Base-by-base conservation (phyloP, 1,284 basidiomycete species). In the Ustilago esculenta region DNA sequence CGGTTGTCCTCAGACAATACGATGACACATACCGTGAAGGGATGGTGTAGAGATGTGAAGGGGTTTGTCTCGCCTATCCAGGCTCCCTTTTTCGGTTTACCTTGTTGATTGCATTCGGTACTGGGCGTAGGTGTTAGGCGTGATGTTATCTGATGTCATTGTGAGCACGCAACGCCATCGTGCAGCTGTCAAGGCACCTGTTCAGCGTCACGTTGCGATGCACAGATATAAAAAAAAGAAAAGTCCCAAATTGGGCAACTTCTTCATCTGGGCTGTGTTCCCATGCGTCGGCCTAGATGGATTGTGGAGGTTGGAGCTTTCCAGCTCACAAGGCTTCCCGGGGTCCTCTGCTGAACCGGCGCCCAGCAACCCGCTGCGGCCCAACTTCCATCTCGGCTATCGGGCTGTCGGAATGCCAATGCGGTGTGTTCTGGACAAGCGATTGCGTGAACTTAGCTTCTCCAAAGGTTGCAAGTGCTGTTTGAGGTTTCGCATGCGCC, bases 271-370 rank as follows among this genome's bases (percentile, higher is more conserved):
- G 35, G 46, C 36, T 46, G 34, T 46, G 34, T 34, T 5, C n/a
- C n/a, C n/a, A n/a, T n/a, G n/a, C n/a, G 33, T 14, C 33, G 12
- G 33, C 35, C 14, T 15, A 32, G 23, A 17, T 34, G 50, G 57
- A 48, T 53, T 61, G 58, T 54, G 58, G 49, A 59, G 56, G 47
- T 40, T 49, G 44, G 35, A 18, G 39, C 11, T 25, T 48, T 43
- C 40, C 27, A 24, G 34, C n/a, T n/a, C n/a, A n/a, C n/a, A n/a
- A 20, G 33, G 11, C n/a, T 23, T 23, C 18, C 40, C 11, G 40
- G n/a, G n/a, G n/a, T n/a, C n/a, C n/a, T n/a, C n/a, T n/a, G 32
- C 43, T 15, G 21, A 5, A 44, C 29, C 17, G 30, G 29, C 30
- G 25, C 29, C n/a, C 25, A 17, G 10, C n/a, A n/a, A n/a, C n/a